These are phyloP conservation scores for Didymella sp. DNA, from an alignment of 2,329 filamentous ascomycete genomes.

Conservation along the genomic window DNA sequence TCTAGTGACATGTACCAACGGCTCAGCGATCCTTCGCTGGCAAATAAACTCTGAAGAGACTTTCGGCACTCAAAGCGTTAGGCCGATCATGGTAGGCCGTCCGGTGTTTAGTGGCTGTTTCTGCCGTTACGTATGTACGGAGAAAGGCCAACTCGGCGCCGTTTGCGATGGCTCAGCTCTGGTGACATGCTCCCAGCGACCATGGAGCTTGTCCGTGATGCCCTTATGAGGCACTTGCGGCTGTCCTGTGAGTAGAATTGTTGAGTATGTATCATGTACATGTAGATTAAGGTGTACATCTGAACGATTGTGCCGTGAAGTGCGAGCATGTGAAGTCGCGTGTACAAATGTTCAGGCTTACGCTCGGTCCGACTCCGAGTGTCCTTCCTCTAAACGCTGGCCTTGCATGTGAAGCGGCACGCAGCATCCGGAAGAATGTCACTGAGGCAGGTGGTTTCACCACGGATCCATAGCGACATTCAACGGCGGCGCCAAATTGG, in stretches of 20 bases:
- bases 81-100: constrained; percentile 14
- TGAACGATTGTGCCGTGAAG: not conserved
- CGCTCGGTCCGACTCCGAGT: constrained; percentile 18
- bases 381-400: constrained; percentile 5
- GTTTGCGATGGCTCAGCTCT: constrained; percentile 2
- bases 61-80: constrained; percentile 16
- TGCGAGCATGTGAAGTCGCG: constrained; percentile 19
- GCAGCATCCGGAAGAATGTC: constrained; percentile 2
- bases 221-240: not conserved
- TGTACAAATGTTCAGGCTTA: constrained; percentile 5
- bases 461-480: constrained; percentile 2
- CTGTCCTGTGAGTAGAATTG: not conserved
- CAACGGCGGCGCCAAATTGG: not conserved
- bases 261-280: constrained; percentile 15
- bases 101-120: constrained; percentile 14
- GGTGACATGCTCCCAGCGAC: constrained; percentile 6
- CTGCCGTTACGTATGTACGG: constrained; percentile 4
- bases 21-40: constrained; percentile 2
- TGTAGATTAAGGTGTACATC: constrained; percentile 4
- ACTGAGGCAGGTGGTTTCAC: constrained; percentile 10
- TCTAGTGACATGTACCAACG: constrained; percentile 13
- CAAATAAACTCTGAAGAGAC: not conserved
- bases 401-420: constrained; percentile 13
- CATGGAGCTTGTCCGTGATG: too few relatives aligned
- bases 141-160: not conserved